Evolutionary conservation across 208 protist species (phyloP).

Genomic region (Crithidia expoeki): DNA sequence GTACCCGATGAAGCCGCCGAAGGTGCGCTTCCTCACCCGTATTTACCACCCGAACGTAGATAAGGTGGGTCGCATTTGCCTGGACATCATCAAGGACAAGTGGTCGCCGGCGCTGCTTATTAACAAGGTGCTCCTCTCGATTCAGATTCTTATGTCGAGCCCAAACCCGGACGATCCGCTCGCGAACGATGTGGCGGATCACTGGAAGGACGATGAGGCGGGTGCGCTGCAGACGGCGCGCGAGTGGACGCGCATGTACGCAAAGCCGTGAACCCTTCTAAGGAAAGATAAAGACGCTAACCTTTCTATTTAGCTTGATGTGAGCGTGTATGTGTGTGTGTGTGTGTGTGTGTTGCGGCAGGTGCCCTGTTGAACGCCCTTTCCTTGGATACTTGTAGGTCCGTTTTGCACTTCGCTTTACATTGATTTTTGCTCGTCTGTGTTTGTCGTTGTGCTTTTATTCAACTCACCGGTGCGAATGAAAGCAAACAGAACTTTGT

Average conservation of each 20-base stretch:
- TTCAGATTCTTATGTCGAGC: constrained; percentile 99
- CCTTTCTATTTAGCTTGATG: constrained; percentile 2
- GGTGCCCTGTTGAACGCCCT: too few relatives aligned
- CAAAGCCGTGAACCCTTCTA: constrained; percentile 44
- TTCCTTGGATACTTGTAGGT: too few relatives aligned
- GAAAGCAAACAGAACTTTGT: too few relatives aligned
- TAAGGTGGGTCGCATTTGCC: constrained; percentile 97
- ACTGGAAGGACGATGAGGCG: constrained; percentile 85
- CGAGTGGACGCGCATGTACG: constrained; percentile 86
- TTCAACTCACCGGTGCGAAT: too few relatives aligned
- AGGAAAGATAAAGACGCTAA: constrained; percentile 24
- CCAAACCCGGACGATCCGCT: constrained; percentile 99
- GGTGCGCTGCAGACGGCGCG: constrained; percentile 69
- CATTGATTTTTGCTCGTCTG: too few relatives aligned
- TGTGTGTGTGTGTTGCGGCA: constrained; percentile 2
- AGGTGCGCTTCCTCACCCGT: constrained; percentile 98
- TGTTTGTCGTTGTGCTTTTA: too few relatives aligned
- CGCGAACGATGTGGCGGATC: constrained; percentile 97
- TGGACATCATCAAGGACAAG: constrained; percentile 99
- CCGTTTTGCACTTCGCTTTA: too few relatives aligned
- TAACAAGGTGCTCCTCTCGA: constrained; percentile 99
- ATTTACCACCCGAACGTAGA: constrained; percentile 99
- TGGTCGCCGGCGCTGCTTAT: constrained; percentile 99
- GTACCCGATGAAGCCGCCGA: constrained; percentile 97
- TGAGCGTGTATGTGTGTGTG: constrained; percentile 17